These are phyloP conservation scores for Aspergillus campestris DNA, from an alignment of 495 filamentous ascomycete genomes.

Conservation along the genomic window DNA sequence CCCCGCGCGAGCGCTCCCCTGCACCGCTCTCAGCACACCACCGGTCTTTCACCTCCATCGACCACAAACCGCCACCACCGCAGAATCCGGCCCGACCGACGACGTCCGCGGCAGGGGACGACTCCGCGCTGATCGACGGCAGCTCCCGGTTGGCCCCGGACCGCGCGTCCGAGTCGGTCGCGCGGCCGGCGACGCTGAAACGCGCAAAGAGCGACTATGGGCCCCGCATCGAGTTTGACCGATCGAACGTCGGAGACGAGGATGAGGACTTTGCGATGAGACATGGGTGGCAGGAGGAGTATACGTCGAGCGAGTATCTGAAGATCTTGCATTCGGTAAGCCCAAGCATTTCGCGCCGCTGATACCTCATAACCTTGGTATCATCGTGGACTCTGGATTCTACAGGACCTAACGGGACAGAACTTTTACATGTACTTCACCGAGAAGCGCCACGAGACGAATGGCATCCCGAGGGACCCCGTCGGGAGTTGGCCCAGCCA, in stretches of 20 bases:
- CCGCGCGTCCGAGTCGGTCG: slow-evolving; percentile 24
- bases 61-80: slow-evolving; percentile 20
- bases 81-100: slow-evolving; percentile 21
- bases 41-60: slow-evolving; percentile 31
- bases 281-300: slow-evolving; percentile 57
- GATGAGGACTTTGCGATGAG: slow-evolving; percentile 49
- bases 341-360: neutral
- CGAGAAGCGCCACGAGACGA: slow-evolving; percentile 95
- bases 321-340: slow-evolving; percentile 51
- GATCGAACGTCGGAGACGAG: slow-evolving; percentile 21
- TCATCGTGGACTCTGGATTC: too few relatives aligned
- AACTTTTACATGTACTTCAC: slow-evolving; percentile 98
- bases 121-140: slow-evolving; percentile 13
- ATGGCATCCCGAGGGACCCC: slow-evolving; percentile 73
- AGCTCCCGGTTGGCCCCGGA: slow-evolving; percentile 22
- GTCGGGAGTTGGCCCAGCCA: slow-evolving; percentile 55
- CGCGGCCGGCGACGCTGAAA: slow-evolving; percentile 49
- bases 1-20: slow-evolving; percentile 35
- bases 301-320: slow-evolving; percentile 50
- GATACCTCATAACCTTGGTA: neutral
- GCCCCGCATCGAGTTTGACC: slow-evolving; percentile 33
- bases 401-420: slow-evolving; percentile 12
- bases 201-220: slow-evolving; percentile 68
- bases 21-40: slow-evolving; percentile 28
- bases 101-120: slow-evolving; percentile 29